phyloP scores from a whole-genome alignment of 768 basidiomycete genomes.

The Kwoniella shandongensis region DNA sequence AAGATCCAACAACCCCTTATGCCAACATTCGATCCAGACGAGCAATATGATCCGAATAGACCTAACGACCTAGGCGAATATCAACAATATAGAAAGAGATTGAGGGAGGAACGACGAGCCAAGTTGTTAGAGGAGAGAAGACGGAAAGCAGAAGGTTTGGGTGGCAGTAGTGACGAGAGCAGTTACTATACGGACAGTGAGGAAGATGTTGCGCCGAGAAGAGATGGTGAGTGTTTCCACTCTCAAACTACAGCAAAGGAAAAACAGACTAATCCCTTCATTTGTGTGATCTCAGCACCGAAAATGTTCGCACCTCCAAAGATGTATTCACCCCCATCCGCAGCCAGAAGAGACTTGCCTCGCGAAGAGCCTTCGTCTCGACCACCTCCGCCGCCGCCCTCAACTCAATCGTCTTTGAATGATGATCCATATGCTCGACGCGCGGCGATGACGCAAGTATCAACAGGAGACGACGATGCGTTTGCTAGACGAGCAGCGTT shows the following conservation, averaged over 20 bases:
- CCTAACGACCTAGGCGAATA: slow-evolving; percentile 52
- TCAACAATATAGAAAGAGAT: slow-evolving; percentile 43
- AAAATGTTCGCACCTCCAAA: slow-evolving; percentile 42
- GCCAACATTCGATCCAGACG: slow-evolving; percentile 49
- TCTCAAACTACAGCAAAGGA: no score
- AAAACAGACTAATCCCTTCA: no score
- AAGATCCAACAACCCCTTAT: slow-evolving; percentile 27
- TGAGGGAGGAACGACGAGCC: slow-evolving; percentile 41
- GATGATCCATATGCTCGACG: slow-evolving; percentile 45
- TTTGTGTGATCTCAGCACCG: no score
- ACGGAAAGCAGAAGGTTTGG: slow-evolving; percentile 30
- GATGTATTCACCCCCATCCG: slow-evolving; percentile 33
- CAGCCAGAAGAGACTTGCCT: not conserved
- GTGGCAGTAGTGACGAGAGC: slow-evolving; percentile 32
- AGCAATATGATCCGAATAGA: slow-evolving; percentile 50
- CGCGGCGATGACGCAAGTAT: slow-evolving; percentile 31
- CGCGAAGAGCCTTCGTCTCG: slow-evolving; percentile 6
- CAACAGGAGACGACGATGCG: slow-evolving; percentile 39
- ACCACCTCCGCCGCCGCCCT: slow-evolving; percentile 13
- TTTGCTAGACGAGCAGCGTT: slow-evolving; percentile 44
- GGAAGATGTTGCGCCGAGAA: slow-evolving; percentile 43
- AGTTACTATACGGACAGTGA: slow-evolving; percentile 50
- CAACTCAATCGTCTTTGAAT: slow-evolving; percentile 3
- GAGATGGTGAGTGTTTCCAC: slow-evolving; percentile 44
- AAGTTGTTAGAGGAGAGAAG: slow-evolving; percentile 36